Evolutionary conservation across 176 grass and related monocot species (phyloP).

Genomic region (Eleusine coracana): DNA sequence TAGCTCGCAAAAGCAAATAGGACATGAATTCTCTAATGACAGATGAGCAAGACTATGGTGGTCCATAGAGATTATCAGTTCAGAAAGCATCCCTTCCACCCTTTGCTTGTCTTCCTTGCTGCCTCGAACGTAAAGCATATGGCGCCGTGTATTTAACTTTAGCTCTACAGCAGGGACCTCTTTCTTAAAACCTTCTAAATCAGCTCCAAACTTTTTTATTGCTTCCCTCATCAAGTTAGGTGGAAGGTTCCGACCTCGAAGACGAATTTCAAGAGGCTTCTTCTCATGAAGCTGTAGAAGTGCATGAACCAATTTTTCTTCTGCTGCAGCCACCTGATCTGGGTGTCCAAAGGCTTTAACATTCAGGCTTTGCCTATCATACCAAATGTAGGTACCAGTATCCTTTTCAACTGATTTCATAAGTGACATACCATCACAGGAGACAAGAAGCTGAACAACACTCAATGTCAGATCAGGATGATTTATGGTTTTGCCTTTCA

Average conservation of each 20-base stretch:
- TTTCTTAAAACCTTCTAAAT: constrained; percentile 76
- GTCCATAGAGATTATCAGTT: constrained; percentile 49
- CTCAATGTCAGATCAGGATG: constrained; percentile 64
- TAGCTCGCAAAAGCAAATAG: constrained; percentile 86
- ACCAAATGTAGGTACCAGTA: constrained; percentile 73
- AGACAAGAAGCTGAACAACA: constrained; percentile 65
- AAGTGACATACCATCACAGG: constrained; percentile 64
- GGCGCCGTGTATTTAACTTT: constrained; percentile 58
- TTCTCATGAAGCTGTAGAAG: constrained; percentile 59
- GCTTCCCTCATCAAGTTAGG: constrained; percentile 83
- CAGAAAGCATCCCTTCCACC: constrained; percentile 63
- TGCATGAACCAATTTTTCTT: constrained; percentile 72
- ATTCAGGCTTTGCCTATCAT: constrained; percentile 73
- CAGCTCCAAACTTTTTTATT: constrained; percentile 67
- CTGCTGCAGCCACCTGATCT: constrained; percentile 53
- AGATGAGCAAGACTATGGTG: constrained; percentile 34
- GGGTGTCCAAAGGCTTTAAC: constrained; percentile 69
- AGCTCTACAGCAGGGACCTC: constrained; percentile 52
- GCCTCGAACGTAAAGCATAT: constrained; percentile 73
- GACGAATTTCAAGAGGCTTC: constrained; percentile 59
- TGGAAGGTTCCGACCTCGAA: constrained; percentile 61
- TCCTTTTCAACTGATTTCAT: constrained; percentile 73
- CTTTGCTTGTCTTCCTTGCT: constrained; percentile 64
- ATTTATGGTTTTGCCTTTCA: constrained; percentile 83
- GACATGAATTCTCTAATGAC: constrained; percentile 55